Percentiles rank a stretch among this genome's conserved stretches.
These are phyloP conservation scores for Cercophora sp. DNA, from an alignment of 495 filamentous ascomycete species.

Conservation along the genomic window DNA sequence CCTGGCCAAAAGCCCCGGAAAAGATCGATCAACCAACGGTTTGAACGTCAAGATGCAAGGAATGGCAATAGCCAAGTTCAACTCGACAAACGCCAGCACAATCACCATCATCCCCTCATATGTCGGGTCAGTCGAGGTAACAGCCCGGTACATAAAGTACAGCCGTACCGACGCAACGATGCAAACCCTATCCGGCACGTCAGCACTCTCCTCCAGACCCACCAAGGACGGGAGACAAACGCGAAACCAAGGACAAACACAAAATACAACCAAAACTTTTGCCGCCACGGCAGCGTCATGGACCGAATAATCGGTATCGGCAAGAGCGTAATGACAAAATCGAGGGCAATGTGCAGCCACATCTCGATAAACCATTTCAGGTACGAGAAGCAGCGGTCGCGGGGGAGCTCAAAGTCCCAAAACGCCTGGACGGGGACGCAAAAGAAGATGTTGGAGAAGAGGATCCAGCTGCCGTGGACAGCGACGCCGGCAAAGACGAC, in stretches of 20 bases:
- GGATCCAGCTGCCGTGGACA: not conserved
- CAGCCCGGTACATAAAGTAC: not conserved
- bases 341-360: not conserved
- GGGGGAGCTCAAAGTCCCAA: not conserved
- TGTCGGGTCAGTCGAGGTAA: not conserved
- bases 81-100: not conserved
- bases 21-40: slow-evolving; percentile 1
- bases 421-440: slow-evolving; percentile 3
- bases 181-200: not conserved
- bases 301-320: slow-evolving; percentile 8
- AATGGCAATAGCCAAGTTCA: slow-evolving; percentile 2
- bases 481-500: not conserved
- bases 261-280: slow-evolving; percentile 11
- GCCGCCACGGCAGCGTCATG: slow-evolving; percentile 8
- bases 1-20: not conserved
- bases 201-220: not conserved
- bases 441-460: slow-evolving; percentile 2
- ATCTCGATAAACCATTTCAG: slow-evolving; percentile 1
- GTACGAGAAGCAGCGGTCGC: not conserved
- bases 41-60: slow-evolving; percentile 4
- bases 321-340: slow-evolving; percentile 4
- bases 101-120: not conserved
- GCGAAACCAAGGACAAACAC: slow-evolving; percentile 8
- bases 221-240: not conserved
- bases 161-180: not conserved